phyloP scores from a whole-genome alignment of 2,329 filamentous ascomycete species.

The Calonectria hongkongensis region DNA sequence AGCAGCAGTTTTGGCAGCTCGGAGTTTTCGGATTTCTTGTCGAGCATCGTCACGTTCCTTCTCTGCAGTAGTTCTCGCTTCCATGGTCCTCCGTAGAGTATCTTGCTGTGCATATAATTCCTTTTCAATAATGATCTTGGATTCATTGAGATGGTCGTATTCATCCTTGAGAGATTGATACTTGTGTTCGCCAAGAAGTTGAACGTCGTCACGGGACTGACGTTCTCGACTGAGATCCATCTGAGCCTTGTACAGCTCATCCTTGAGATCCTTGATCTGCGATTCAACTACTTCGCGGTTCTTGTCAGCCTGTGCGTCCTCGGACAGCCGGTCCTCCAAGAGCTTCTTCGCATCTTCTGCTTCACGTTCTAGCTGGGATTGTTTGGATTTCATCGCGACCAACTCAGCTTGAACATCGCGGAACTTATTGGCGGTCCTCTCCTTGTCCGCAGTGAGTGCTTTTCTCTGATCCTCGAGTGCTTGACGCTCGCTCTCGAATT shows the following conservation, averaged over 20 bases:
- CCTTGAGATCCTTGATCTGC: slow-evolving; percentile 91
- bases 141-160: slow-evolving; percentile 89
- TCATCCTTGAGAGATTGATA: slow-evolving; percentile 88
- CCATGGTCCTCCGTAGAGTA: slow-evolving; percentile 88
- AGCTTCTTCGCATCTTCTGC: slow-evolving; percentile 90
- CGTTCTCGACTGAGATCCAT: slow-evolving; percentile 92
- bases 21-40: slow-evolving; percentile 86
- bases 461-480: slow-evolving; percentile 87
- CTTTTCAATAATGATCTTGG: slow-evolving; percentile 98
- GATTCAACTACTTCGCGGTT: slow-evolving; percentile 88
- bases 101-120: slow-evolving; percentile 98
- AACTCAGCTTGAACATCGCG: slow-evolving; percentile 92
- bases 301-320: slow-evolving; percentile 89
- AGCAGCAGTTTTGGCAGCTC: slow-evolving; percentile 87
- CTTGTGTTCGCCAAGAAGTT: slow-evolving; percentile 92
- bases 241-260: slow-evolving; percentile 88
- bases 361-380: slow-evolving; percentile 89
- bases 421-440: slow-evolving; percentile 83
- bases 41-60: slow-evolving; percentile 93
- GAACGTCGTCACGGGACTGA: slow-evolving; percentile 95
- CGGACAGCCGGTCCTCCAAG: slow-evolving; percentile 90
- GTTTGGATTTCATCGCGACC: slow-evolving; percentile 89
- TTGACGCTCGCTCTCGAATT: slow-evolving; percentile 86
- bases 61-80: slow-evolving; percentile 86
- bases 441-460: slow-evolving; percentile 83